Conservation (phyloP, 352 stramenopile genomes). For the Phytophthora lateralis region DNA sequence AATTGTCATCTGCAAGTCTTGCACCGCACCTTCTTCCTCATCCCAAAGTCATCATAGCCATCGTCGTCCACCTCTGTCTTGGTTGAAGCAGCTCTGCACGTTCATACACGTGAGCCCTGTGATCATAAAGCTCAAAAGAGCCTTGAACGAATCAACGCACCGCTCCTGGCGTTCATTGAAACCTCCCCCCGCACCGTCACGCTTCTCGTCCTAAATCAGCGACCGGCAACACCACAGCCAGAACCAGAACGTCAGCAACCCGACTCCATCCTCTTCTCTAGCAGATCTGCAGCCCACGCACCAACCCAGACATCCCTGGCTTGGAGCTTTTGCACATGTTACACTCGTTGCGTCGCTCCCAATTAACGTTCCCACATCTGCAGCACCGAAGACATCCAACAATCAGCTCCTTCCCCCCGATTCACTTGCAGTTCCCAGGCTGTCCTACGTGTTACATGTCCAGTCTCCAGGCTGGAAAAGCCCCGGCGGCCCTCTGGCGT, state of each 20-base stretch:
- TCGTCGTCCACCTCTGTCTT: slow-evolving; percentile 84
- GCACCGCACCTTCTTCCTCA: slow-evolving; percentile 76
- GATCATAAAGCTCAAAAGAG: not conserved
- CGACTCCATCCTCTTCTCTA: not conserved
- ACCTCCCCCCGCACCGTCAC: slow-evolving; percentile 75
- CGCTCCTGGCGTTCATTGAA: slow-evolving; percentile 88
- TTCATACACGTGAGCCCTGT: not conserved
- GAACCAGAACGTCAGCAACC: not conserved
- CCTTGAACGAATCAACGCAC: slow-evolving; percentile 25
- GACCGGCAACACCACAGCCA: not conserved
- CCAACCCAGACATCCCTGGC: slow-evolving; percentile 63
- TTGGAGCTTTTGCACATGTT: slow-evolving; percentile 90
- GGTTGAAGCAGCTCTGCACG: slow-evolving; percentile 58
- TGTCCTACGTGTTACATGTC: slow-evolving; percentile 76
- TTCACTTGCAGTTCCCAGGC: not conserved
- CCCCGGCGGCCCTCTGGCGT: slow-evolving; percentile 64
- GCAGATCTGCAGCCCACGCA: slow-evolving; percentile 25
- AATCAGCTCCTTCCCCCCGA: not conserved
- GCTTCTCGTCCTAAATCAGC: slow-evolving; percentile 66
- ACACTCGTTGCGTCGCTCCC: slow-evolving; percentile 83
- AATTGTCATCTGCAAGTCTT: not conserved
- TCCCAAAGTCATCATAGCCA: slow-evolving; percentile 88
- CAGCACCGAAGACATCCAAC: not conserved
- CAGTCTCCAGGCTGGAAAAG: slow-evolving; percentile 85
- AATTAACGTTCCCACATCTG: slow-evolving; percentile 89